Conservation (phyloP, 768 basidiomycete genomes). For the Lactarius pseudohatsudake region DNA sequence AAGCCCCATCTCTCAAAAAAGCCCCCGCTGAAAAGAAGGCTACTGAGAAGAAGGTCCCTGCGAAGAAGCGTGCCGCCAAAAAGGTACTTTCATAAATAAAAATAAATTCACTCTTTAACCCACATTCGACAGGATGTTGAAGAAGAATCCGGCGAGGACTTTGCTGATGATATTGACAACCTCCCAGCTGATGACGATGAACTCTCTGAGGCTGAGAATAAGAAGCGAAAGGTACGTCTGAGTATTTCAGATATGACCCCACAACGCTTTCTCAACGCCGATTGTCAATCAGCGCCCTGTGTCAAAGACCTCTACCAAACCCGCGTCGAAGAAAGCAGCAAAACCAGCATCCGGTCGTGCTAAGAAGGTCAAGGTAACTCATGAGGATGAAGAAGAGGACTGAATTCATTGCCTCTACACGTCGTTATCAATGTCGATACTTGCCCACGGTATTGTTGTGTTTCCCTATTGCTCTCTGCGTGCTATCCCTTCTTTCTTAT, state of each 20-base stretch:
- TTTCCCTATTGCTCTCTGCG: slow-evolving; percentile 11
- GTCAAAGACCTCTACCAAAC: slow-evolving; percentile 15
- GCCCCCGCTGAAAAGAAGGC: slow-evolving; percentile 46
- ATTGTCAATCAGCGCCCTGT: slow-evolving; percentile 13
- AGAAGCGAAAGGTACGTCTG: slow-evolving; percentile 68
- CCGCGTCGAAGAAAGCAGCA: slow-evolving; percentile 18
- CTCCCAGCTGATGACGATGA: slow-evolving; percentile 51
- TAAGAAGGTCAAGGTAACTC: slow-evolving; percentile 20
- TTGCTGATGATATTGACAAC: slow-evolving; percentile 44
- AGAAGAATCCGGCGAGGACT: slow-evolving; percentile 48
- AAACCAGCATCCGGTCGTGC: slow-evolving; percentile 23
- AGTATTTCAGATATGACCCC: neutral
- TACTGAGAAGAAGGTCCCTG: slow-evolving; percentile 47
- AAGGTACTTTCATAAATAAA: slow-evolving; percentile 29
- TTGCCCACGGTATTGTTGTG: neutral
- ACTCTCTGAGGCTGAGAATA: slow-evolving; percentile 42
- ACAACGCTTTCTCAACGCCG: neutral
- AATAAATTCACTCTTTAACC: neutral
- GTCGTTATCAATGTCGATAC: neutral
- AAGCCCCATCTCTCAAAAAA: slow-evolving; percentile 31
- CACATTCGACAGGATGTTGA: slow-evolving; percentile 36
- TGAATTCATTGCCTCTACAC: slow-evolving; percentile 7
- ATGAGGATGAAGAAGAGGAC: slow-evolving; percentile 20
- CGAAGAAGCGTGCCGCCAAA: slow-evolving; percentile 46
- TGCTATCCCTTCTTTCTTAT: slow-evolving; percentile 22